These are phyloP conservation scores for Talaromyces sp. DNA, from an alignment of 2,329 filamentous ascomycete genomes.

Conservation along the genomic window DNA sequence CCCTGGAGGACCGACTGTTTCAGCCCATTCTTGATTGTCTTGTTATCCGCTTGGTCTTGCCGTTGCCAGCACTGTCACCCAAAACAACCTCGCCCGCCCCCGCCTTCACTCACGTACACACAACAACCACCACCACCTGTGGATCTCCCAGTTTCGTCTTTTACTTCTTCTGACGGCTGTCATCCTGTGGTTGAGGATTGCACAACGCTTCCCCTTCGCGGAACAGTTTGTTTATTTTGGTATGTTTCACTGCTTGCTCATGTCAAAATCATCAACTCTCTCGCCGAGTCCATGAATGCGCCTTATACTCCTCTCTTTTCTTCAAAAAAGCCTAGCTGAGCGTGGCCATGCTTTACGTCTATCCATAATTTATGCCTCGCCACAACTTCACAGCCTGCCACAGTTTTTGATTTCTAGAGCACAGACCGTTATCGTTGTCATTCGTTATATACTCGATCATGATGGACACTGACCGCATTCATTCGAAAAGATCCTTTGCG, in stretches of 20 bases:
- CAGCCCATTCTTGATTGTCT: conserved; percentile 20
- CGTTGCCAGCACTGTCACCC: conserved; percentile 1
- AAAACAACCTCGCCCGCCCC: neutral
- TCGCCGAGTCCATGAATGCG: conserved; percentile 17
- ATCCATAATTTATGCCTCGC: neutral
- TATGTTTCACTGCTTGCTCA: conserved; percentile 12
- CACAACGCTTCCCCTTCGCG: conserved; percentile 8
- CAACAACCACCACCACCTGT: conserved; percentile 3
- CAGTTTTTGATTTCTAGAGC: conserved; percentile 23
- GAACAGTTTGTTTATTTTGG: conserved; percentile 16
- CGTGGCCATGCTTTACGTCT: conserved; percentile 1
- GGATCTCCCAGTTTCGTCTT: conserved; percentile 16
- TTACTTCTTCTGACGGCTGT: conserved; percentile 1
- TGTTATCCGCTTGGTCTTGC: conserved; percentile 1
- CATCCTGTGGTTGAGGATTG: conserved; percentile 12
- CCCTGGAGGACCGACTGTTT: conserved; percentile 43
- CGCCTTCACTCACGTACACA: conserved; percentile 8
- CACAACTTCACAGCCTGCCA: neutral
- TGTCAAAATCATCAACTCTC: conserved; percentile 4
- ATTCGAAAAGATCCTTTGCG: conserved; percentile 39
- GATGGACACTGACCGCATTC: conserved; percentile 29
- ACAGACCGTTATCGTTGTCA: conserved; percentile 14
- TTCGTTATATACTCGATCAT: conserved; percentile 3
- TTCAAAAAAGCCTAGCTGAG: conserved; percentile 6
- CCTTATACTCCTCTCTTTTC: conserved; percentile 15